Conservation (phyloP, 305 asterid genomes). For the Fraxinus paxiana region DNA sequence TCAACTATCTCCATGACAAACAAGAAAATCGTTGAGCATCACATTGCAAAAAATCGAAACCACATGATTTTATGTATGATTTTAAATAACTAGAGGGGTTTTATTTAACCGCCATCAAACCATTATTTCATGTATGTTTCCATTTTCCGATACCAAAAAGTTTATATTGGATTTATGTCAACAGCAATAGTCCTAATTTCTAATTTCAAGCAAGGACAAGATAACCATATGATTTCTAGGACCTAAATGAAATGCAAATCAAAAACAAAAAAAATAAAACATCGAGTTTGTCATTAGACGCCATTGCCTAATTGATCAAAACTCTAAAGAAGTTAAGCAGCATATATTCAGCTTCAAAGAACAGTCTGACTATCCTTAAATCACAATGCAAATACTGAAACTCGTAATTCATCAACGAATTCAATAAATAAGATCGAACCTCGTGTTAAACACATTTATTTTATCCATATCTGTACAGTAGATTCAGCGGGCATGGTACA, state of each 20-base stretch:
- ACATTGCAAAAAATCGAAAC: background rate
- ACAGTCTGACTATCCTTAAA: background rate
- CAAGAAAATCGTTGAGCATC: background rate
- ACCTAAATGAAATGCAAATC: background rate
- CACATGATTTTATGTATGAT: conserved; percentile 34
- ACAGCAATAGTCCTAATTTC: background rate
- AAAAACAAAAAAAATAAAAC: background rate
- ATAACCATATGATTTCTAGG: background rate
- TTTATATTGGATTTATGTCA: background rate
- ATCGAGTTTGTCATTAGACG: background rate
- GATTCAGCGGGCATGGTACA: background rate
- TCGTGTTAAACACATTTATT: background rate
- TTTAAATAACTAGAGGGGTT: conserved; percentile 15
- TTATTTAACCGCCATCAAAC: conserved; percentile 10
- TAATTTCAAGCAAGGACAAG: background rate
- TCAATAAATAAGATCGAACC: background rate
- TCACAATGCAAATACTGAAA: background rate
- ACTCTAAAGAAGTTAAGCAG: background rate
- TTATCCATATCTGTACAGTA: background rate
- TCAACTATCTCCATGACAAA: background rate
- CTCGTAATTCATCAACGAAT: background rate
- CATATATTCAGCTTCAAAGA: background rate
- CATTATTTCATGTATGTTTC: conserved; percentile 12
- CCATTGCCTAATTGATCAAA: background rate
- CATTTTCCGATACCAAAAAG: background rate